phyloP scores from a whole-genome alignment of 345 rosid species.

The Hypericum perforatum region DNA sequence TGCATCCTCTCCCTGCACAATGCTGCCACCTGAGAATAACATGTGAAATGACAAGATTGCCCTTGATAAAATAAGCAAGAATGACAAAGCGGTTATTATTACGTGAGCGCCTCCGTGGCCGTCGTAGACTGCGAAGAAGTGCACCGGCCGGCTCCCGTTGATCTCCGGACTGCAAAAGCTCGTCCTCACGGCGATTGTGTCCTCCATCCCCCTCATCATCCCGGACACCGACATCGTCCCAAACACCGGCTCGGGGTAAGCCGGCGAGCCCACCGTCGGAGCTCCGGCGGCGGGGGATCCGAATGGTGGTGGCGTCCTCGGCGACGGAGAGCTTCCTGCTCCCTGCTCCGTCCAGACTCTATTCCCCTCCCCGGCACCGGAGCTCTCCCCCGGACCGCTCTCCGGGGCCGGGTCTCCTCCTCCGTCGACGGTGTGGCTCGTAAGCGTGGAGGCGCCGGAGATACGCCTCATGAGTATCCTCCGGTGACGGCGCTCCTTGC shows the following conservation, averaged over 20 bases:
- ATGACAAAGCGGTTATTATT: neutral
- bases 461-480: conserved; percentile 52
- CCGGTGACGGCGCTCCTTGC: conserved; percentile 45
- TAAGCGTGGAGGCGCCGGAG: conserved; percentile 11
- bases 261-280: conserved; percentile 1
- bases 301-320: conserved; percentile 10
- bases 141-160: conserved; percentile 37
- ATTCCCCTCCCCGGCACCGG: conserved; percentile 18
- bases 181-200: conserved; percentile 30
- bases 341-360: conserved; percentile 12
- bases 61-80: conserved; percentile 4
- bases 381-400: neutral
- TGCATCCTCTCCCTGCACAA: conserved; percentile 40
- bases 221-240: conserved; percentile 53
- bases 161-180: conserved; percentile 39
- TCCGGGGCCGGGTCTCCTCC: neutral
- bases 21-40: conserved; percentile 35
- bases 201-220: conserved; percentile 59
- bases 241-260: conserved; percentile 25
- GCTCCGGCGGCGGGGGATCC: conserved; percentile 2
- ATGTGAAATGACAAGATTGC: conserved; percentile 10
- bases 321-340: conserved; percentile 10
- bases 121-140: conserved; percentile 74
- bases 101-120: conserved; percentile 77
- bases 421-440: too few species aligned